Evolutionary conservation across 257 asterid genomes (phyloP).

Genomic region (Pogostemon cablin): DNA sequence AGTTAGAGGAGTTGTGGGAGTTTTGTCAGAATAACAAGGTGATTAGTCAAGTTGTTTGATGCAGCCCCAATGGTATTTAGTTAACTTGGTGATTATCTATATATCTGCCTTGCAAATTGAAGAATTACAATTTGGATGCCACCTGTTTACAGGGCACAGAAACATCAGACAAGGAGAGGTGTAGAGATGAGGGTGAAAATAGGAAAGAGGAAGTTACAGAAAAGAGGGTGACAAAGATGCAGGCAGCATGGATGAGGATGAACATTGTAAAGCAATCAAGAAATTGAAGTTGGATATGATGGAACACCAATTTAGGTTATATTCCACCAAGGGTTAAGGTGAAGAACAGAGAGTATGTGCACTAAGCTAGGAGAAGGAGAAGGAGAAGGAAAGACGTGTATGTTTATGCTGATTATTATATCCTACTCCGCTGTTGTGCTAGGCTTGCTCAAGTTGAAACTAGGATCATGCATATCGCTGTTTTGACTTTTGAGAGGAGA

Average conservation of each 20-base stretch:
- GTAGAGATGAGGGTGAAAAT: conserved; percentile 23
- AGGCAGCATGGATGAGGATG: conserved; percentile 11
- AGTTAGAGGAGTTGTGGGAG: conserved; percentile 54
- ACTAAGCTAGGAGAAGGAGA: conserved; percentile 55
- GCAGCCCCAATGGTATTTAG: too few relatives aligned
- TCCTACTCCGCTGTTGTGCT: conserved; percentile 77
- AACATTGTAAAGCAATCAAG: conserved; percentile 41
- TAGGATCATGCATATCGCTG: conserved; percentile 71
- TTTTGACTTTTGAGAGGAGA: conserved; percentile 68
- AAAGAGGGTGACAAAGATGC: conserved; percentile 13
- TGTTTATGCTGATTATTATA: conserved; percentile 75
- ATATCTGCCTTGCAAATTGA: neutral
- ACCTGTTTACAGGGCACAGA: conserved; percentile 40
- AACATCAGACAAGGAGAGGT: conserved; percentile 33
- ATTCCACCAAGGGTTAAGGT: conserved; percentile 54
- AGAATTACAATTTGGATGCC: neutral
- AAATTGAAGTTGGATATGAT: conserved; percentile 69
- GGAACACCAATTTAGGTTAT: conserved; percentile 59
- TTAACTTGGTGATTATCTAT: neutral
- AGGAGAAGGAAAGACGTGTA: conserved; percentile 44
- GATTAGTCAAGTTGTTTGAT: neutral
- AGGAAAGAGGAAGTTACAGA: conserved; percentile 17
- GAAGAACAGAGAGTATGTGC: conserved; percentile 47
- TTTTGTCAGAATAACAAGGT: conserved; percentile 64
- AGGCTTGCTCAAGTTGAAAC: conserved; percentile 67